phyloP scores from a whole-genome alignment of 768 basidiomycete genomes.

The Collybia sordida region DNA sequence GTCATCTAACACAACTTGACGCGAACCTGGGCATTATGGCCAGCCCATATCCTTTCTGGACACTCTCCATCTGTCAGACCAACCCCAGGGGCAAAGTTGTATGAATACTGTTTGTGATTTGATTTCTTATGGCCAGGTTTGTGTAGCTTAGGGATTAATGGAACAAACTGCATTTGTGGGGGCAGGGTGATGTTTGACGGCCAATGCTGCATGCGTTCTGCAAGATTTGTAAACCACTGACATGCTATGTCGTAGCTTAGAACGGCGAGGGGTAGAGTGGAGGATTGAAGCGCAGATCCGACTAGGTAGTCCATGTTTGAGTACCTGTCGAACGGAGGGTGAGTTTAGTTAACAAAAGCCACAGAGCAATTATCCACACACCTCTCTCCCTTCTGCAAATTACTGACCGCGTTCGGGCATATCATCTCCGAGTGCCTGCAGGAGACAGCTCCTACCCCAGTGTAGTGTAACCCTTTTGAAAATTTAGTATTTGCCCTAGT shows the following conservation, averaged over 20 bases:
- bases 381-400: slow-evolving; percentile 2
- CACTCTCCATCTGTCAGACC: too few species aligned
- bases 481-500: slow-evolving; percentile 19
- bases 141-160: too few species aligned
- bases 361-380: background rate
- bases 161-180: too few species aligned
- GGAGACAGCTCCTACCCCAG: slow-evolving; percentile 20
- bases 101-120: too few species aligned
- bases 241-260: slow-evolving; percentile 28
- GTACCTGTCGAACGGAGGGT: slow-evolving; percentile 18
- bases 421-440: slow-evolving; percentile 24
- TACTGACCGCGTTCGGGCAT: slow-evolving; percentile 1
- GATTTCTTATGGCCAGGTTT: too few species aligned
- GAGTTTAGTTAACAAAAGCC: background rate
- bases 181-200: too few species aligned
- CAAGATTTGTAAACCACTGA: too few species aligned
- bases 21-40: slow-evolving; percentile 12
- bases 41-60: too few species aligned
- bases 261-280: background rate
- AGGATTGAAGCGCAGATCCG: background rate
- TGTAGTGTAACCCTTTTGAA: slow-evolving; percentile 17
- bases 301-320: slow-evolving; percentile 25
- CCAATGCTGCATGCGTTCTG: background rate
- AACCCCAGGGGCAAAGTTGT: too few species aligned
- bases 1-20: slow-evolving; percentile 7